Evolutionary conservation across 225 moss, liverwort and hornwort genomes (phyloP).

Genomic region (Straminergon stramineum): DNA sequence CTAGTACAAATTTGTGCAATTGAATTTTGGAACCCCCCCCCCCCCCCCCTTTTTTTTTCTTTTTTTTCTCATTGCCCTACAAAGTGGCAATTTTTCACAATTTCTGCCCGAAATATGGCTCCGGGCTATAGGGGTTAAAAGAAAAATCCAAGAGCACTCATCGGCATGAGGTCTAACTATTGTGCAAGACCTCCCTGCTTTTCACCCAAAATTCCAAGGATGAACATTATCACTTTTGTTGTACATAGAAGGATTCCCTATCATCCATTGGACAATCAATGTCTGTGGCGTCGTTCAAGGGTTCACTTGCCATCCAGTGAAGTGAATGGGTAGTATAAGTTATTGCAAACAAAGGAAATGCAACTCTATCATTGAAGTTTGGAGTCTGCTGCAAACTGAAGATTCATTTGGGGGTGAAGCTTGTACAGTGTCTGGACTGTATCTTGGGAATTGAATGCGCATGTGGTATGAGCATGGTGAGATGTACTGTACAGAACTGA

Average conservation of each 20-base stretch:
- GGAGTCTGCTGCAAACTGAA: background rate
- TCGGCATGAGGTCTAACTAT: background rate
- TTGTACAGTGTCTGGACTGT: background rate
- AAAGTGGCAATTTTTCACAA: too few relatives aligned
- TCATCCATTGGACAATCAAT: too few relatives aligned
- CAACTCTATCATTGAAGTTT: background rate
- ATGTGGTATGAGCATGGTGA: background rate
- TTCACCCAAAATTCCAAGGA: background rate
- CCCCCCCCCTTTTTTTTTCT: too few relatives aligned
- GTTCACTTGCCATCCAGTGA: too few relatives aligned
- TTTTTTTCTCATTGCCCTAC: too few relatives aligned
- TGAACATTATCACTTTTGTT: background rate
- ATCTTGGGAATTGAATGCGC: background rate
- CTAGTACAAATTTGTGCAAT: too few relatives aligned
- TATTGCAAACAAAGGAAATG: background rate
- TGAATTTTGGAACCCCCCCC: too few relatives aligned
- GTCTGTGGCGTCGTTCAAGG: fast-evolving
- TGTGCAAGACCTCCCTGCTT: background rate
- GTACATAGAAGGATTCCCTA: background rate
- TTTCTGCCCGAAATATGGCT: too few relatives aligned
- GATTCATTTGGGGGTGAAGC: background rate
- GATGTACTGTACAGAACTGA: background rate
- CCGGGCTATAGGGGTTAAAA: too few relatives aligned
- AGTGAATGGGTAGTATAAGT: too few relatives aligned
- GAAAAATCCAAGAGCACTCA: background rate